Evolutionary conservation across 2,329 filamentous ascomycete genomes (phyloP).

Genomic region (Seiridium cupressi): DNA sequence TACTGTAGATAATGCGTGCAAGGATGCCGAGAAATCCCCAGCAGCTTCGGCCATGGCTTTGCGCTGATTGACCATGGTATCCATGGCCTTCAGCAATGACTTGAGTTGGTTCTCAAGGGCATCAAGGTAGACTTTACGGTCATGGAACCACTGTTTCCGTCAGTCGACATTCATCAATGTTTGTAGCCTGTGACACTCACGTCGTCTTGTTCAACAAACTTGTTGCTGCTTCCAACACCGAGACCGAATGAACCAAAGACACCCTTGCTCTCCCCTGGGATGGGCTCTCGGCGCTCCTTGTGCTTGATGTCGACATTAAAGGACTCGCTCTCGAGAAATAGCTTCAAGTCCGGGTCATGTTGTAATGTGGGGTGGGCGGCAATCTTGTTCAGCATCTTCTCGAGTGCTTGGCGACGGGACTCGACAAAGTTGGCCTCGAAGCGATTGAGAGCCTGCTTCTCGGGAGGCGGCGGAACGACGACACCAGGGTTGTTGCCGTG

Average conservation of each 20-base stretch:
- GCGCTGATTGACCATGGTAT: slow-evolving; percentile 86
- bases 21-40: slow-evolving; percentile 85
- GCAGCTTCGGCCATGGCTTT: slow-evolving; percentile 93
- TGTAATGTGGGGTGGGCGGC: slow-evolving; percentile 86
- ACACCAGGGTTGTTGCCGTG: slow-evolving; percentile 94
- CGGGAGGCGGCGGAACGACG: slow-evolving; percentile 91
- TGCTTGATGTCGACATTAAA: slow-evolving; percentile 98
- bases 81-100: slow-evolving; percentile 87
- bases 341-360: slow-evolving; percentile 89
- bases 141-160: slow-evolving; percentile 84
- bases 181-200: slow-evolving; percentile 45
- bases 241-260: slow-evolving; percentile 84
- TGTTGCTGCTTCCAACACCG: slow-evolving; percentile 72
- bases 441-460: slow-evolving; percentile 95
- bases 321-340: slow-evolving; percentile 93
- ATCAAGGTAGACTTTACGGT: slow-evolving; percentile 91
- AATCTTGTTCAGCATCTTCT: slow-evolving; percentile 97
- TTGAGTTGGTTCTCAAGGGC: slow-evolving; percentile 90
- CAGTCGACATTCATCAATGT: background rate
- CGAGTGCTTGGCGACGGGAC: slow-evolving; percentile 82
- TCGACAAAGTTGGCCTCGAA: slow-evolving; percentile 98
- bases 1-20: slow-evolving; percentile 90
- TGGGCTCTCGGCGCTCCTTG: slow-evolving; percentile 87
- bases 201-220: slow-evolving; percentile 98
- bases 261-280: slow-evolving; percentile 86